These are phyloP conservation scores for Pezicula rhizophila DNA, from an alignment of 2,329 filamentous ascomycete genomes.

Conservation along the genomic window DNA sequence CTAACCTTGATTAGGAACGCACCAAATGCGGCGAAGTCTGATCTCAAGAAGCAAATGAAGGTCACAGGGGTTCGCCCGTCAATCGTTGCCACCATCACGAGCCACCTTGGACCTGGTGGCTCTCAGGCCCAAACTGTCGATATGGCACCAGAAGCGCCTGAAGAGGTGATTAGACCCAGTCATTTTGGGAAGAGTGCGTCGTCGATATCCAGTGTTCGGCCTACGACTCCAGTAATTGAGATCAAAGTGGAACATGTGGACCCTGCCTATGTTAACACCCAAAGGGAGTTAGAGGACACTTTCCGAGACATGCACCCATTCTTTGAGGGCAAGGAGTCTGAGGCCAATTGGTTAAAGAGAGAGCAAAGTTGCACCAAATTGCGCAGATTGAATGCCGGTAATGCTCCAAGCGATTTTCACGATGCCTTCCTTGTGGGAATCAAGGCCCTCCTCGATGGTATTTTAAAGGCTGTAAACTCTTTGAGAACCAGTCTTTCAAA, in stretches of 20 bases:
- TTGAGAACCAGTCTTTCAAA: slow-evolving; percentile 85
- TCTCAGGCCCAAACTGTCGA: slow-evolving; percentile 16
- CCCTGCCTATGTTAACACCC: slow-evolving; percentile 76
- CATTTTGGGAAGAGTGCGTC: slow-evolving; percentile 47
- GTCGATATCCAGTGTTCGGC: slow-evolving; percentile 36
- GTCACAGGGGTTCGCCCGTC: slow-evolving; percentile 79
- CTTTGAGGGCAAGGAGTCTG: slow-evolving; percentile 85
- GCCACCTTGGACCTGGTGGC: slow-evolving; percentile 57
- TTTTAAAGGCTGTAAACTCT: slow-evolving; percentile 78
- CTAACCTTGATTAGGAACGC: slow-evolving; percentile 50
- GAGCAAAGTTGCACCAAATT: slow-evolving; percentile 76
- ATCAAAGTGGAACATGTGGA: slow-evolving; percentile 65
- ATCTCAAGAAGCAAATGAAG: slow-evolving; percentile 80
- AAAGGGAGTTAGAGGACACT: slow-evolving; percentile 81
- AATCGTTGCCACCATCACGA: slow-evolving; percentile 75
- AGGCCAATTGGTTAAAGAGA: slow-evolving; percentile 84
- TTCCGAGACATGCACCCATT: slow-evolving; percentile 73
- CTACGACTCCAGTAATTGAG: slow-evolving; percentile 58
- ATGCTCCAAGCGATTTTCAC: slow-evolving; percentile 71
- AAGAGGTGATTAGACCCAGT: slow-evolving; percentile 27
- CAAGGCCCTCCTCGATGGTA: slow-evolving; percentile 74
- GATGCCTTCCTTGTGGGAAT: slow-evolving; percentile 65
- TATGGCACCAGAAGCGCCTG: slow-evolving; percentile 30
- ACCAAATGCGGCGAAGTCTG: slow-evolving; percentile 76
- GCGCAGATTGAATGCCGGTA: slow-evolving; percentile 74